A percentile compares a stretch with the other conserved stretches of the same genome.
Conservation (phyloP, 1,139 yeast genomes). For the Nadsonia commutata region DNA sequence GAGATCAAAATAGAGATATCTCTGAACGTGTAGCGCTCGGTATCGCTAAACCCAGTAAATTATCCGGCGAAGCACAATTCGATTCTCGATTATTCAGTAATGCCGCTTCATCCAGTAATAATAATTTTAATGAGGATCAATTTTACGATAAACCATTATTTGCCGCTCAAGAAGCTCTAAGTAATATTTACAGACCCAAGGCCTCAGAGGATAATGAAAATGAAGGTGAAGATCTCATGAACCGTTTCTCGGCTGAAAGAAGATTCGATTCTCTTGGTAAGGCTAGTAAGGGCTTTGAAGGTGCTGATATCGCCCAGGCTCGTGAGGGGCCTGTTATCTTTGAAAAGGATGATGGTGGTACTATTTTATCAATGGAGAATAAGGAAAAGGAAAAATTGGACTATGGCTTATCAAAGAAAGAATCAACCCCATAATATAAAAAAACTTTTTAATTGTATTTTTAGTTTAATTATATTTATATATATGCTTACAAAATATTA, state of each 20-base stretch:
- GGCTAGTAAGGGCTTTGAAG: slow-evolving; percentile 15
- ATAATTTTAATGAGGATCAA: slow-evolving; percentile 32
- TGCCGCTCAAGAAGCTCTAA: slow-evolving; percentile 35
- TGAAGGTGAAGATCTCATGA: slow-evolving; percentile 21
- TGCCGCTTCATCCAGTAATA: slow-evolving; percentile 18
- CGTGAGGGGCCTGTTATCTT: slow-evolving; percentile 38
- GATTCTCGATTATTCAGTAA: slow-evolving; percentile 41
- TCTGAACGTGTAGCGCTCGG: slow-evolving; percentile 43
- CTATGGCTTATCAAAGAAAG: not conserved
- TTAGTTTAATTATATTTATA: too few species aligned
- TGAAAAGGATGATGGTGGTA: slow-evolving; percentile 26
- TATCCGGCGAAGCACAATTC: slow-evolving; percentile 30
- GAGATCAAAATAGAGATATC: slow-evolving; percentile 34
- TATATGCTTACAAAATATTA: too few species aligned
- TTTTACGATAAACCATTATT: slow-evolving; percentile 45
- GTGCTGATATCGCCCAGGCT: slow-evolving; percentile 13
- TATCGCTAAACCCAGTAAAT: slow-evolving; percentile 28
- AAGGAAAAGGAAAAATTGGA: not conserved
- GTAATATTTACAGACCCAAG: slow-evolving; percentile 32
- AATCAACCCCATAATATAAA: too few species aligned
- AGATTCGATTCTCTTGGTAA: slow-evolving; percentile 24
- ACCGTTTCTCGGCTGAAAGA: slow-evolving; percentile 20
- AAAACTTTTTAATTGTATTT: too few species aligned
- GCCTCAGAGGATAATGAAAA: slow-evolving; percentile 13
- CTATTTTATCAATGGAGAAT: not conserved